These are phyloP conservation scores for Chaetothyriales sp. DNA, from an alignment of 2,329 filamentous ascomycete species.

Conservation along the genomic window DNA sequence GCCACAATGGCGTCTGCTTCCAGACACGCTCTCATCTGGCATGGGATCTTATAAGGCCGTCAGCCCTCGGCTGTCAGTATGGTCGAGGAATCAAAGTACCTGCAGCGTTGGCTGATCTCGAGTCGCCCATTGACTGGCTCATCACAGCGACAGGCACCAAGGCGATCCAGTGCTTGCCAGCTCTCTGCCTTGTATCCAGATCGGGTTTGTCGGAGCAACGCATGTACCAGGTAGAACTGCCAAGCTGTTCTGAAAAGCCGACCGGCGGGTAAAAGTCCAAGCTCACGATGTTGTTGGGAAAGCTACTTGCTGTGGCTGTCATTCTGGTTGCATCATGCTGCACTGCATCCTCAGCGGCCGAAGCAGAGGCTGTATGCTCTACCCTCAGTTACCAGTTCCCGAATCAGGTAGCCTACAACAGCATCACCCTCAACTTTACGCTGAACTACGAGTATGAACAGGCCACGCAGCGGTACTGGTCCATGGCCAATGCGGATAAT, in stretches of 20 bases:
- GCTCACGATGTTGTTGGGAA: background rate
- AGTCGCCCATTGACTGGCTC: too few species aligned
- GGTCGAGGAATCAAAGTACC: too few species aligned
- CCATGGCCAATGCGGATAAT: slow-evolving; percentile 20
- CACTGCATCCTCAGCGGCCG: too few species aligned
- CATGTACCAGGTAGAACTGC: too few species aligned
- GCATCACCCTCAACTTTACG: background rate
- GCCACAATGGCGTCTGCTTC: too few species aligned
- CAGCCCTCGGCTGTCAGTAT: too few species aligned
- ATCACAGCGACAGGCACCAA: background rate
- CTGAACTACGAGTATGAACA: background rate
- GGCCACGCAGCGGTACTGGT: slow-evolving; percentile 22
- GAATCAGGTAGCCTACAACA: background rate
- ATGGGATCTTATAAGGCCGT: too few species aligned
- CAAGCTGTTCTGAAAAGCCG: background rate
- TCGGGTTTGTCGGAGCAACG: too few species aligned
- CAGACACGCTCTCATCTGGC: too few species aligned
- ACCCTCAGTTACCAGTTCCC: background rate
- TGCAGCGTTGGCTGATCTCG: too few species aligned
- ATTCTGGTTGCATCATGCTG: background rate
- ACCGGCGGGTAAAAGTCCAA: background rate
- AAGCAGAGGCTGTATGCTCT: background rate
- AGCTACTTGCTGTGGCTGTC: background rate
- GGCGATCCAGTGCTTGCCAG: background rate
- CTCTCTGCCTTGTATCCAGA: too few species aligned